Evolutionary conservation across 2,329 filamentous ascomycete genomes (phyloP).

Genomic region (Thielaviopsis ethacetica): DNA sequence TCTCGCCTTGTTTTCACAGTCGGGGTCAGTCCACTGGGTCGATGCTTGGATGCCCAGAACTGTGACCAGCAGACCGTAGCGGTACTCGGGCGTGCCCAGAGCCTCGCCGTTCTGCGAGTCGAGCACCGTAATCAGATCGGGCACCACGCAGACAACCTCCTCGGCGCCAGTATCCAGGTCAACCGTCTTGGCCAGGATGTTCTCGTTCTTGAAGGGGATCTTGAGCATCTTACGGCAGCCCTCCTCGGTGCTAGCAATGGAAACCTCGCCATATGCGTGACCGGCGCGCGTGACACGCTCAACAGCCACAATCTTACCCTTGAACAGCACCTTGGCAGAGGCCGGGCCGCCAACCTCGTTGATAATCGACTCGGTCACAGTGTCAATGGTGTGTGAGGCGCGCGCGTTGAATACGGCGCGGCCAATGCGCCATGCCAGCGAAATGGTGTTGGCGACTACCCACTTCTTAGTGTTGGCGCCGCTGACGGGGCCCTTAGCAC

Average conservation of each 20-base stretch:
- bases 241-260: slow-evolving; percentile 25
- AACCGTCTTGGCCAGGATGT: slow-evolving; percentile 39
- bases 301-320: slow-evolving; percentile 47
- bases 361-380: slow-evolving; percentile 41
- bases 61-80: slow-evolving; percentile 34
- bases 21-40: slow-evolving; percentile 24
- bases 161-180: slow-evolving; percentile 4
- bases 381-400: slow-evolving; percentile 26
- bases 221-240: slow-evolving; percentile 33
- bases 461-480: slow-evolving; percentile 33
- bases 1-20: slow-evolving; percentile 21
- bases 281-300: slow-evolving; percentile 39
- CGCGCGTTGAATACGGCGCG: slow-evolving; percentile 20
- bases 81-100: slow-evolving; percentile 39
- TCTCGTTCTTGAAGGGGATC: slow-evolving; percentile 61
- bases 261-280: slow-evolving; percentile 42
- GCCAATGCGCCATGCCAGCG: slow-evolving; percentile 42
- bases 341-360: slow-evolving; percentile 37
- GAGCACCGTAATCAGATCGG: slow-evolving; percentile 38
- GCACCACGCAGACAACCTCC: slow-evolving; percentile 34
- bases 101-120: slow-evolving; percentile 40
- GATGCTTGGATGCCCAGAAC: slow-evolving; percentile 30
- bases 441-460: slow-evolving; percentile 35
- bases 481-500: slow-evolving; percentile 31
- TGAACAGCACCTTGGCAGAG: slow-evolving; percentile 40